These are phyloP conservation scores for Nakazawaea anatomiae DNA, from an alignment of 805 yeast species.

Conservation along the genomic window DNA sequence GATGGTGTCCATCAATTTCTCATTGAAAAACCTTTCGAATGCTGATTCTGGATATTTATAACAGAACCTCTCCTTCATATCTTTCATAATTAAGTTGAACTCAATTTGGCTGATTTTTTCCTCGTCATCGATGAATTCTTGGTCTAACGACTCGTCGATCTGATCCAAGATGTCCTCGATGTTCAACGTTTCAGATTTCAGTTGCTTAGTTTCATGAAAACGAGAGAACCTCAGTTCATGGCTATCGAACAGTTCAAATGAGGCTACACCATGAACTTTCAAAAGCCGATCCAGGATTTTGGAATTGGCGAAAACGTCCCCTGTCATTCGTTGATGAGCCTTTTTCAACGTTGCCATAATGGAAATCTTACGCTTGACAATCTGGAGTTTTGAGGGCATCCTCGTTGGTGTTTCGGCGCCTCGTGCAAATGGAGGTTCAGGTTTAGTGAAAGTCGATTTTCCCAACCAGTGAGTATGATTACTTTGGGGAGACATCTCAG, in stretches of 20 bases:
- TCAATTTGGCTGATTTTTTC: neutral
- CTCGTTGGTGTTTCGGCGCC: neutral
- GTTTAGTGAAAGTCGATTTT: neutral
- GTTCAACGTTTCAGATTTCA: no score
- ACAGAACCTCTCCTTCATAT: neutral
- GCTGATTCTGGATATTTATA: neutral
- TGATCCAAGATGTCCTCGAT: neutral
- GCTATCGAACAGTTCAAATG: no score
- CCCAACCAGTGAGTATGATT: no score
- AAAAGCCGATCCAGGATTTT: no score
- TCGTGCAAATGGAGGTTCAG: neutral
- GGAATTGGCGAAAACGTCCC: neutral
- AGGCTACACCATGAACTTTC: no score
- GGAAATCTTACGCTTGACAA: neutral
- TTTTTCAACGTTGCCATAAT: slow-evolving; percentile 1
- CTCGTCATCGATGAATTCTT: neutral
- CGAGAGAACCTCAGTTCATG: no score
- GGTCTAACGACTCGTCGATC: neutral
- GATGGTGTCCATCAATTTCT: neutral
- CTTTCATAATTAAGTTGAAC: neutral
- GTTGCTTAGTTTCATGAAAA: no score
- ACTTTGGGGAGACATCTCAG: no score
- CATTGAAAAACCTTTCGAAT: neutral
- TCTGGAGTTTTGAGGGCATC: neutral
- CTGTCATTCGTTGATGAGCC: neutral